Evolutionary conservation across 1,284 basidiomycete species (phyloP), one percentile per base, ranked within the genome.

Genomic region (Marasmius sp.): DNA sequence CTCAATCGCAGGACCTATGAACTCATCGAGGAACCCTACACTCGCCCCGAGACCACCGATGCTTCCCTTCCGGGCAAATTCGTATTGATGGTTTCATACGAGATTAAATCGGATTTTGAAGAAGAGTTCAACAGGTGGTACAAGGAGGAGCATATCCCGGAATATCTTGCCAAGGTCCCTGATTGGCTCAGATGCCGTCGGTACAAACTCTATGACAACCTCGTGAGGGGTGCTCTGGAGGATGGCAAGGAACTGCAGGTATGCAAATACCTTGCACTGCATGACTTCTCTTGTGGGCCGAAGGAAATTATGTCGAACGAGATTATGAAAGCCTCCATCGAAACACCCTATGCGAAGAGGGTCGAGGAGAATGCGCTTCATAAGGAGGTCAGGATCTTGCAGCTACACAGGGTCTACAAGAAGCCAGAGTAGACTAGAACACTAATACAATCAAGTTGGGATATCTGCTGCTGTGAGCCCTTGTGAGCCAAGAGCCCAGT

Each of bases 61-160:
- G 57, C 62, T 12, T 57, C 57, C 3, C 50, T 61, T 39, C 59
- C 59, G 4, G 51, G 55, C 4, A 49, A 58, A 37, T 64, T 50
- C 33, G 20, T 59, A 6, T 48, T 58, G 1, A 22, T 51, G 53
- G 56, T 50, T 10, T 37, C 51, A 5, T 20, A 58, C 33, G 59
- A 64, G 1, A 56, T 61, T 6, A 61, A 50, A 43, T 18, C 62
- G 6, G 62, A 64, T 39, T 45, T 50, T 20, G 62, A 64, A 48
- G 59, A 59, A 18, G 62, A 61, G n/a, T 59, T 64, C 22, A 64
- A 64, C 55, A 60, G 57, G 36, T 64, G 59, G 59, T 64, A 61
- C 37, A 38, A 53, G 20, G 59, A 61, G 47, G 62, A 64, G 14
- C 59, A 64, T 37, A 55, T 59, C 27, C 58, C 49, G 14, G 27